Evolutionary conservation across 2,329 filamentous ascomycete species (phyloP).

Genomic region (Esteya vermicola): DNA sequence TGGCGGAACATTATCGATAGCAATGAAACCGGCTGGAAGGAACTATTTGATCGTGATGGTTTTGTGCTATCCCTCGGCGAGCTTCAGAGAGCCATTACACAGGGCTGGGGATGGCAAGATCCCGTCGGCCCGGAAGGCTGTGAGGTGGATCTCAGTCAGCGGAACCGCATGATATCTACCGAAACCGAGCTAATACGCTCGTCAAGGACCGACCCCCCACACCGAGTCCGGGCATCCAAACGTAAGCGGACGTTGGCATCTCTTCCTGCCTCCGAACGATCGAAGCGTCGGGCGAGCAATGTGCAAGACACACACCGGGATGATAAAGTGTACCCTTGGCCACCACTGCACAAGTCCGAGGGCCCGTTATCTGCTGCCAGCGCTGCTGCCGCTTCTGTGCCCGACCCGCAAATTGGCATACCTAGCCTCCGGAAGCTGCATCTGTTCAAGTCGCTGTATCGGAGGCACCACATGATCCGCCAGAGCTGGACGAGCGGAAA

Average conservation of each 20-base stretch:
- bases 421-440: constrained; percentile 70
- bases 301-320: constrained; percentile 31
- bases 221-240: constrained; percentile 37
- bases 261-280: constrained; percentile 30
- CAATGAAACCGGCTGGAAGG: constrained; percentile 93
- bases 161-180: constrained; percentile 34
- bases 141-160: constrained; percentile 64
- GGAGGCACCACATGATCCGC: constrained; percentile 79
- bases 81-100: constrained; percentile 67
- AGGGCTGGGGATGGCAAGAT: constrained; percentile 98
- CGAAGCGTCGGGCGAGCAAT: constrained; percentile 38
- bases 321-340: constrained; percentile 23
- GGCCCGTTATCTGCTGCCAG: constrained; percentile 78
- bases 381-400: constrained; percentile 68
- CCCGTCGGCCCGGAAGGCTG: constrained; percentile 60
- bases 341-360: constrained; percentile 47
- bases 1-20: constrained; percentile 86
- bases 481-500: constrained; percentile 83
- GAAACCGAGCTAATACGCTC: constrained; percentile 35
- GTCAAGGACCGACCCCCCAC: constrained; percentile 19
- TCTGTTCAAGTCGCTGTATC: constrained; percentile 91
- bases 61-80: constrained; percentile 69
- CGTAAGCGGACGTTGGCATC: constrained; percentile 37
- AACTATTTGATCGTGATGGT: constrained; percentile 72
- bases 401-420: constrained; percentile 67